Base-by-base conservation (phyloP, 106 monocot genomes). In the Vanilla planifolia region DNA sequence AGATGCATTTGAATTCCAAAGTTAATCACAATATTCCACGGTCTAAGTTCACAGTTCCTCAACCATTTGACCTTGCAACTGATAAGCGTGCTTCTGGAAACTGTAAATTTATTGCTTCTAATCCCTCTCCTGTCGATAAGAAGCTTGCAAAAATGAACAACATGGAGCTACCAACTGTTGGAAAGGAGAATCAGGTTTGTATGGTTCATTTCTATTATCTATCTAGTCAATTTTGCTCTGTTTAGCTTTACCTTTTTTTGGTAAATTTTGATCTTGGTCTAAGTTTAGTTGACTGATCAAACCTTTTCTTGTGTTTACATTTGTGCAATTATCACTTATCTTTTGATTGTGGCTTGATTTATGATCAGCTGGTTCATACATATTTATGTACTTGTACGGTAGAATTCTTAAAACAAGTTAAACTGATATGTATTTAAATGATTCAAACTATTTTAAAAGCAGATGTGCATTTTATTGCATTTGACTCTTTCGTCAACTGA, bases 161-260 rank as follows among this genome's bases (percentile, higher is more conserved):
- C 19, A 57, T 4, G 2, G 20, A 21, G 35, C 22, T 2, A 4
- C 57, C 57, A 19, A 57, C 17, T n/a, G 34, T 57, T 5, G 17
- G 33, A 20, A 57, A 33, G 35, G 35, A 57, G 35, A 57, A 2
- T 57, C 57, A 57, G 57, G 57, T 57, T 57, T 57, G 57, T 35
- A 35, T 35, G 21, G 11, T 53, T 30, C 4, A 19, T 32, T 33
- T 57, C 32, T 19, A 3, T 14, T 9, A 30, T 14, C 2, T 35
- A 34, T 57, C n/a, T 19, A 34, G 9, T 57, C 21, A 5, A 0
- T 27, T 30, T 27, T 50, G 9, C 50, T 25, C 26, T 13, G 1
- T 13, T 53, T 21, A 32, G 3, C 20, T 22, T 35, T 57, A 5
- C 2, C 35, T 57, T 57, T 53, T 10, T 57, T 34, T 57, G 0